Conservation (phyloP, 2,329 filamentous ascomycete species). For the Cladosporium sp. region DNA sequence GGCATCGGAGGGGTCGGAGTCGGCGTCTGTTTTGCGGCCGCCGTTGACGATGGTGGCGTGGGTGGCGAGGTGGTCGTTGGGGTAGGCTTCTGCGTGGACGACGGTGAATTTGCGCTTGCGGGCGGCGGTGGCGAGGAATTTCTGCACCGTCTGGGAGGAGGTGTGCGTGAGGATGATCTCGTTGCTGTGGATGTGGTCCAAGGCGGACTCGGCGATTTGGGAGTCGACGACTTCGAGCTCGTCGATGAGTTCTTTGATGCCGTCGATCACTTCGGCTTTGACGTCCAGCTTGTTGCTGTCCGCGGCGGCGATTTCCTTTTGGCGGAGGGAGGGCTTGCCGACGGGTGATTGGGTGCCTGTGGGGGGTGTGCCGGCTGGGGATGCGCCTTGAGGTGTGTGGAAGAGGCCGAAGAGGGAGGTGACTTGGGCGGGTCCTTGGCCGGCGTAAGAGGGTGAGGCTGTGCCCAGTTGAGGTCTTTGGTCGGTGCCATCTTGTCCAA, state of each 20-base stretch:
- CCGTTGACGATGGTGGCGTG: slow-evolving; percentile 59
- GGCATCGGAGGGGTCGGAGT: slow-evolving; percentile 39
- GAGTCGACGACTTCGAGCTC: slow-evolving; percentile 90
- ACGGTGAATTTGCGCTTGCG: slow-evolving; percentile 89
- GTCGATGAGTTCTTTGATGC: slow-evolving; percentile 92
- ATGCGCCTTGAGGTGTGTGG: slow-evolving; percentile 55
- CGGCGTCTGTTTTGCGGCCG: slow-evolving; percentile 35
- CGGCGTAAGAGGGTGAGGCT: slow-evolving; percentile 56
- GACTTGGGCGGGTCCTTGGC: slow-evolving; percentile 34
- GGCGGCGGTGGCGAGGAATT: slow-evolving; percentile 82
- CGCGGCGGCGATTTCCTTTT: slow-evolving; percentile 29
- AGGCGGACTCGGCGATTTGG: slow-evolving; percentile 81
- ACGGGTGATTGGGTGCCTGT: slow-evolving; percentile 28
- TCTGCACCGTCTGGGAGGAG: slow-evolving; percentile 79
- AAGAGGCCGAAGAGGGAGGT: slow-evolving; percentile 87
- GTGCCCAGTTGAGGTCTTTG: slow-evolving; percentile 58
- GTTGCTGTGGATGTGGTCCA: slow-evolving; percentile 88
- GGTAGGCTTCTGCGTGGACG: slow-evolving; percentile 70
- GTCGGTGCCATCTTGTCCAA: not conserved
- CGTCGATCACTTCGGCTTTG: slow-evolving; percentile 85
- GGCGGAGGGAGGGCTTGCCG: slow-evolving; percentile 30
- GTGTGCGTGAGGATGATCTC: slow-evolving; percentile 89
- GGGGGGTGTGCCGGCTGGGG: slow-evolving; percentile 48
- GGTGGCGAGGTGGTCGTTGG: slow-evolving; percentile 62
- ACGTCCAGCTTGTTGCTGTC: slow-evolving; percentile 55